phyloP scores from a whole-genome alignment of 306 rosid genomes.

The Rosa rugosa region DNA sequence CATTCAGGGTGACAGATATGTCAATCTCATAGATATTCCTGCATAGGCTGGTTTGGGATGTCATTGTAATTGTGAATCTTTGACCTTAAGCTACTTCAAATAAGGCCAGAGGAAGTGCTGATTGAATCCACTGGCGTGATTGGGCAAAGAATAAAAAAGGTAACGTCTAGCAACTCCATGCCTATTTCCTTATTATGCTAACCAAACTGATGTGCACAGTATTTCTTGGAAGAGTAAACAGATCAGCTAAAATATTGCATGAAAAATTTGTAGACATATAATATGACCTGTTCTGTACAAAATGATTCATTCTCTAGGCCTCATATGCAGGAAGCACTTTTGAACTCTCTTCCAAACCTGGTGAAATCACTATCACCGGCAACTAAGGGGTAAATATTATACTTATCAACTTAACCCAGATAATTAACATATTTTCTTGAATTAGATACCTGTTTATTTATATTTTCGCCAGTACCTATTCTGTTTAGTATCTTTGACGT shows the following conservation, averaged over 20 bases:
- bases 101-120: slow-evolving; percentile 68
- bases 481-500: neutral
- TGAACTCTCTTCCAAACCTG: slow-evolving; percentile 69
- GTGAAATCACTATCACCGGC: slow-evolving; percentile 65
- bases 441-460: neutral
- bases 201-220: slow-evolving; percentile 10
- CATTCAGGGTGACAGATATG: neutral
- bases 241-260: slow-evolving; percentile 17
- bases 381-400: slow-evolving; percentile 58
- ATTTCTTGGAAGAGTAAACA: slow-evolving; percentile 15
- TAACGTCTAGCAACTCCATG: slow-evolving; percentile 25
- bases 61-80: neutral
- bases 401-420: neutral
- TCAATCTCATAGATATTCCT: neutral
- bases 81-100: slow-evolving; percentile 58
- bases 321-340: slow-evolving; percentile 68
- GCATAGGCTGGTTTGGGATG: neutral
- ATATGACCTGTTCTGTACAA: slow-evolving; percentile 12
- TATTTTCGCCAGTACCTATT: neutral
- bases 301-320: slow-evolving; percentile 15
- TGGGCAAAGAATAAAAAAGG: slow-evolving; percentile 90
- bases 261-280: neutral
- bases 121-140: slow-evolving; percentile 94
- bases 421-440: neutral
- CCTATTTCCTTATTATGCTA: slow-evolving; percentile 16